Evolutionary conservation across 2,329 filamentous ascomycete species (phyloP).

Genomic region (Albophoma yamanashiensis): DNA sequence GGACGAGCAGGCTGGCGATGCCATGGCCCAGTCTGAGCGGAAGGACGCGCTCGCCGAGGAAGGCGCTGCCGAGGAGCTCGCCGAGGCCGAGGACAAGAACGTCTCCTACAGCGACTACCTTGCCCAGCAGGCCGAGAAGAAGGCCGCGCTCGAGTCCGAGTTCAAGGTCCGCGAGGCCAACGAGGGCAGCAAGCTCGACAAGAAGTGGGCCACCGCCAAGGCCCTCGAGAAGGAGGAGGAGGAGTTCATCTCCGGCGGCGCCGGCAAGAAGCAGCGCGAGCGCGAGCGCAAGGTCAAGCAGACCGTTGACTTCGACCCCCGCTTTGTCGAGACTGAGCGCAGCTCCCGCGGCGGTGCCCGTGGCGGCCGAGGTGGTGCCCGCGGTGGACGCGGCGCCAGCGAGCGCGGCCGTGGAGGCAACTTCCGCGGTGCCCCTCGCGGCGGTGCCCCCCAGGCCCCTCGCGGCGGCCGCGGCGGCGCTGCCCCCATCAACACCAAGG

Average conservation of each 20-base stretch:
- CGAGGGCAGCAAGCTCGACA: constrained; percentile 77
- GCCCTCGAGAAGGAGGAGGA: constrained; percentile 55
- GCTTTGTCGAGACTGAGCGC: constrained; percentile 62
- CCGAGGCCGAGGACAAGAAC: constrained; percentile 72
- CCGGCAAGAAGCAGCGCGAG: constrained; percentile 73
- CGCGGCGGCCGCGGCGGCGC: constrained; percentile 24
- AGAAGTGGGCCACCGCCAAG: constrained; percentile 90
- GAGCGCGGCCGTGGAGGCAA: constrained; percentile 32
- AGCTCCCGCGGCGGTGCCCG: constrained; percentile 41
- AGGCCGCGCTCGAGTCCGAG: constrained; percentile 52
- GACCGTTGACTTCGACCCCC: constrained; percentile 78
- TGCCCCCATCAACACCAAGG: constrained; percentile 43
- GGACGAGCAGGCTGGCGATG: constrained; percentile 86
- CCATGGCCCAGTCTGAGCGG: constrained; percentile 76
- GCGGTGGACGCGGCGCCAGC: constrained; percentile 38
- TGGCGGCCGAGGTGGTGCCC: constrained; percentile 37
- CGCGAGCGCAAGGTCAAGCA: constrained; percentile 90
- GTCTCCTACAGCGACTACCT: constrained; percentile 88
- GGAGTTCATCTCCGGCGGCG: constrained; percentile 64
- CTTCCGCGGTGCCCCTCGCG: constrained; percentile 21
- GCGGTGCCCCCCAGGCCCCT: constrained; percentile 19
- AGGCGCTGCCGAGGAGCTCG: constrained; percentile 32
- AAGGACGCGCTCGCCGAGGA: constrained; percentile 53
- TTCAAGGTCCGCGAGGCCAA: constrained; percentile 80
- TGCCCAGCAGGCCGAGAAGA: constrained; percentile 62